phyloP scores from a whole-genome alignment of 2,329 filamentous ascomycete genomes.

The Alternaria consortialis region DNA sequence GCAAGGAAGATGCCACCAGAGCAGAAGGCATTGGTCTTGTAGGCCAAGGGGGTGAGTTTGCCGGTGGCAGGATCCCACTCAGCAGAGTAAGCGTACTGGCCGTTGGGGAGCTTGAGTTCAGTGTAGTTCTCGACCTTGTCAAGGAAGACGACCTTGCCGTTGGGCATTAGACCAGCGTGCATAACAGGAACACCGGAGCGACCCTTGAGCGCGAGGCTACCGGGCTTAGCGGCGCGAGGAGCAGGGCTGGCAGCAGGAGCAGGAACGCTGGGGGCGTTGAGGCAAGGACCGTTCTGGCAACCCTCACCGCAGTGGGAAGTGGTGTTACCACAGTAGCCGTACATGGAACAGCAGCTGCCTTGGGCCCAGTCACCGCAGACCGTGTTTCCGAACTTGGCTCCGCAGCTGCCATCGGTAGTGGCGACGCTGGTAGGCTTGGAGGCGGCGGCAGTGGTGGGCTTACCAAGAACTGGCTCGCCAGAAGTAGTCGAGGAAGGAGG shows the following conservation, averaged over 20 bases:
- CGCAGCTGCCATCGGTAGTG: constrained; percentile 65
- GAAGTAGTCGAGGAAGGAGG: constrained; percentile 46
- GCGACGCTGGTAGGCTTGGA: constrained; percentile 33
- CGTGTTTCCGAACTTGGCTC: constrained; percentile 58
- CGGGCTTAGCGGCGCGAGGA: constrained; percentile 56
- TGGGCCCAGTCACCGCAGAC: constrained; percentile 63
- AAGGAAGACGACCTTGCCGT: constrained; percentile 67
- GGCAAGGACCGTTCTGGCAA: constrained; percentile 63
- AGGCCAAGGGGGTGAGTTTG: constrained; percentile 57
- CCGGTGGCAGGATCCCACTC: constrained; percentile 66
- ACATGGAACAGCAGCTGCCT: constrained; percentile 66
- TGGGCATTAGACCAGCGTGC: constrained; percentile 68
- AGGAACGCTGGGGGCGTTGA: constrained; percentile 50
- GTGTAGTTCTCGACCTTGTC: constrained; percentile 72
- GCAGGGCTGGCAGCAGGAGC: constrained; percentile 58
- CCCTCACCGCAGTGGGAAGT: constrained; percentile 64
- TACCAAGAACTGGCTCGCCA: constrained; percentile 51
- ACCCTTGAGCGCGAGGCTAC: constrained; percentile 61
- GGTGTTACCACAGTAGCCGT: constrained; percentile 63
- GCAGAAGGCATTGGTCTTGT: constrained; percentile 69
- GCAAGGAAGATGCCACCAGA: constrained; percentile 67
- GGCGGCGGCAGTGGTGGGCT: constrained; percentile 31
- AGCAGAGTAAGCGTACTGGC: constrained; percentile 67
- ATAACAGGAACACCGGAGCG: constrained; percentile 69
- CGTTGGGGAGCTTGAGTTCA: constrained; percentile 62